Base-by-base conservation (phyloP, 352 stramenopile species). In the Phytophthora agathidicida region DNA sequence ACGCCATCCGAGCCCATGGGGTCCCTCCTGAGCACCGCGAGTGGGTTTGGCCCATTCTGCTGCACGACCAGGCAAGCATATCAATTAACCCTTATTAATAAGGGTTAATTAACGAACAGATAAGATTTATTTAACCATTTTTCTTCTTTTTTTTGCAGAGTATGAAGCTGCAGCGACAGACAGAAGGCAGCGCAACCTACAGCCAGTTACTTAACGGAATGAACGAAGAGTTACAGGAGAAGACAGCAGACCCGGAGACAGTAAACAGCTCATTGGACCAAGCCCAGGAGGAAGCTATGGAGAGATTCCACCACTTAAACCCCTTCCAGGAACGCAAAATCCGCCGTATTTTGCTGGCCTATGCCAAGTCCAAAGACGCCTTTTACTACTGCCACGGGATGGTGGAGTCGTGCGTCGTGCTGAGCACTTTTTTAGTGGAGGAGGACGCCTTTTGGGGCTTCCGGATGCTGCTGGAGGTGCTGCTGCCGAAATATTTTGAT, bases 291-390 rank as follows among this genome's bases (percentile, higher is more conserved):
- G 72, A 86, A 39, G 83, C 83, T 3, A 89, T 93, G 75, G 80
- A 93, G 67, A 71, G 77, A 24, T 93, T 93, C 43, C 74, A 77
- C 35, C 83, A 93, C 49, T 48, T 93, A 30, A 91, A 90, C 39
- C 83, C 79, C 30, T 90, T 93, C 65, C 80, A 93, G 60, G 83
- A 93, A 48, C 79, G 80, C 75, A 93, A 93, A 65, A 91, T 91
- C 64, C 80, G 88, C 55, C 79, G 80, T 48, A 90, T 93, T 43
- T 31, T 93, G 36, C 50, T 91, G 23, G 83, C 83, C 5, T 93
- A 89, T 60, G 72, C 80, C 61, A 91, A 91, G 68, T 86, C 79
- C 38, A 86, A 88, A 39, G 68, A 88, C 43, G 84, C 86, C 22
- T 89, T 83, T 50, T 91, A 89, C 53, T 93, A 93, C 51, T 89